These are phyloP conservation scores for Pythium aphanidermatum DNA, from an alignment of 352 stramenopile genomes.

Conservation along the genomic window DNA sequence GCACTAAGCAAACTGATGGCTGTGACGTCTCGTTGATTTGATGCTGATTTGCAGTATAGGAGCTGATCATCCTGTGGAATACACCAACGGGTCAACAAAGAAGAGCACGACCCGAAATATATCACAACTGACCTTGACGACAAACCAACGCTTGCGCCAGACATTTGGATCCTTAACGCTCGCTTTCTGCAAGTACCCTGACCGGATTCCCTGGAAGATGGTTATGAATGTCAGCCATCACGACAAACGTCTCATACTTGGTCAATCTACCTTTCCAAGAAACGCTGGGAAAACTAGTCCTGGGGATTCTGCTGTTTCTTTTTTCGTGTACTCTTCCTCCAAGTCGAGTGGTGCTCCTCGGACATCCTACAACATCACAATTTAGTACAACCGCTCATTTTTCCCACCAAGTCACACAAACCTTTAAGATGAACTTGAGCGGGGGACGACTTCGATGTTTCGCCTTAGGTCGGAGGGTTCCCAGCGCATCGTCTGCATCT, in stretches of 20 bases:
- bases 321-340: constrained; percentile 38
- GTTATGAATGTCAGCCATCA: not conserved
- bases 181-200: constrained; percentile 75
- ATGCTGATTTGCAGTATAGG: constrained; percentile 79
- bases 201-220: constrained; percentile 48
- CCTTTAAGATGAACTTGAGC: constrained; percentile 83
- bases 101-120: not conserved
- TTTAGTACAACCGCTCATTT: no score
- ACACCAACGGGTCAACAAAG: not conserved
- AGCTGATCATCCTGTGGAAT: constrained; percentile 57
- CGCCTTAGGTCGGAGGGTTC: constrained; percentile 37
- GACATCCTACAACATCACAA: constrained; percentile 37
- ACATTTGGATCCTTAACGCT: constrained; percentile 73
- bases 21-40: constrained; percentile 78
- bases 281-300: constrained; percentile 61
- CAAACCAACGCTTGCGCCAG: constrained; percentile 83
- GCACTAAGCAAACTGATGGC: constrained; percentile 72
- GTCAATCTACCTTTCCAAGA: constrained; percentile 49
- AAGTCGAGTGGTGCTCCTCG: constrained; percentile 64
- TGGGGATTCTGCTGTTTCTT: constrained; percentile 27
- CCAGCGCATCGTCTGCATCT: constrained; percentile 45
- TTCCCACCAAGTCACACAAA: no score
- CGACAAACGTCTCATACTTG: no score
- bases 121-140: constrained; percentile 46
- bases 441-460: constrained; percentile 55